phyloP scores from a whole-genome alignment of 345 rosid genomes.

The Camelina sativa region DNA sequence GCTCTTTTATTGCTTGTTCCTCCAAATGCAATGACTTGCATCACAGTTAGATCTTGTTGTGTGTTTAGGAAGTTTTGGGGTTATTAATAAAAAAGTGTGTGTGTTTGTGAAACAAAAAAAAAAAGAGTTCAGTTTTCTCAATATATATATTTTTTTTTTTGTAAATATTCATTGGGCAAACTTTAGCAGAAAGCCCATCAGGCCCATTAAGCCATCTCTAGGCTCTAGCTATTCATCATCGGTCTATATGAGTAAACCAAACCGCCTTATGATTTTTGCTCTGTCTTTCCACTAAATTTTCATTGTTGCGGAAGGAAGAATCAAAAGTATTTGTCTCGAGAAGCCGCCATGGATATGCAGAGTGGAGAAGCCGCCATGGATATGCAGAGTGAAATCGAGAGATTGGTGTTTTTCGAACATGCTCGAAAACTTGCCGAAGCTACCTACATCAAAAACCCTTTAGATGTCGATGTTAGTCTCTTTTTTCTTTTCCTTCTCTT shows the following conservation, averaged over 20 bases:
- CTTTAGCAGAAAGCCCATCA: not conserved
- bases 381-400: constrained; percentile 69
- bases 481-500: not conserved
- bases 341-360: constrained; percentile 68
- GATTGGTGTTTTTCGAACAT: constrained; percentile 80
- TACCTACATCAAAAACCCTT: constrained; percentile 67
- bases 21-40: not conserved
- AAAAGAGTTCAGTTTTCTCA: too few species aligned
- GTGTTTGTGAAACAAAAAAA: not conserved
- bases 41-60: not conserved
- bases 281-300: not conserved
- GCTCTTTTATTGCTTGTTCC: not conserved
- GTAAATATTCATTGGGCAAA: not conserved
- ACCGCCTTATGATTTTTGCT: not conserved
- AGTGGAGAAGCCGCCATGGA: constrained; percentile 60
- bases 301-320: not conserved
- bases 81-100: too few species aligned
- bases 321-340: not conserved
- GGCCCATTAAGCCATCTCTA: not conserved
- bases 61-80: not conserved
- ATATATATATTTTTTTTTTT: too few species aligned
- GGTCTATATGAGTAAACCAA: not conserved
- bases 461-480: constrained; percentile 69
- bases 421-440: constrained; percentile 81
- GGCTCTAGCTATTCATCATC: not conserved